Evolutionary conservation across 306 rosid species (phyloP).

Genomic region (Corylus americana): DNA sequence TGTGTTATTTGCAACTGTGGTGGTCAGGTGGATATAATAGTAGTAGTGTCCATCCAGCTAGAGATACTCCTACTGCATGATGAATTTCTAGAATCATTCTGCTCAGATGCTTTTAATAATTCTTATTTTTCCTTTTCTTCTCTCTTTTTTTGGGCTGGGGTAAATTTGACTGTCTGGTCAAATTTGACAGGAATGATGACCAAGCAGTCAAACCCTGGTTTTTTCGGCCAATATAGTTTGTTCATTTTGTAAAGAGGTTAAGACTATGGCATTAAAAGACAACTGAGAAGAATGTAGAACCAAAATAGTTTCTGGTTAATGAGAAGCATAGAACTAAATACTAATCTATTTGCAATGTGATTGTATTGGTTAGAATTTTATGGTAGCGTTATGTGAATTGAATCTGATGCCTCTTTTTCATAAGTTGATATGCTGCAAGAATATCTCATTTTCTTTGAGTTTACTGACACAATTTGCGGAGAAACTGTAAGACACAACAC

Average conservation of each 20-base stretch:
- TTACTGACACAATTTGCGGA: neutral
- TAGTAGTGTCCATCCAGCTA: neutral
- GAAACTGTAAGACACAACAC: neutral
- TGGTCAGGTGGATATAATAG: neutral
- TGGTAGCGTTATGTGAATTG: neutral
- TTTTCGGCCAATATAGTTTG: neutral
- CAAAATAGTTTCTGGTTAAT: constrained; percentile 1
- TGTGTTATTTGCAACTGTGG: neutral
- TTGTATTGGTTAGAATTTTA: constrained; percentile 9
- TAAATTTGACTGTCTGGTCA: neutral
- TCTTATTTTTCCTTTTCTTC: neutral
- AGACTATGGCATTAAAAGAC: neutral
- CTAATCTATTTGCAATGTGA: neutral
- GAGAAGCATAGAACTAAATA: neutral
- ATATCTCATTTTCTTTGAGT: constrained; percentile 8
- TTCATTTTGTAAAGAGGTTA: neutral
- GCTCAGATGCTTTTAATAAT: neutral
- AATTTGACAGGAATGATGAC: neutral
- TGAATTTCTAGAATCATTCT: neutral
- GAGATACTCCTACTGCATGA: neutral
- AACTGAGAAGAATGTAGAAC: neutral
- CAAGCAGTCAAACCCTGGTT: neutral
- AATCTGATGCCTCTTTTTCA: neutral
- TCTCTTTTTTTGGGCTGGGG: neutral
- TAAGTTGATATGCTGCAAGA: constrained; percentile 1